Evolutionary conservation across 176 grass and related monocot species (phyloP), one percentile per base, ranked within the genome.

Genomic region (Triticum monococcum): DNA sequence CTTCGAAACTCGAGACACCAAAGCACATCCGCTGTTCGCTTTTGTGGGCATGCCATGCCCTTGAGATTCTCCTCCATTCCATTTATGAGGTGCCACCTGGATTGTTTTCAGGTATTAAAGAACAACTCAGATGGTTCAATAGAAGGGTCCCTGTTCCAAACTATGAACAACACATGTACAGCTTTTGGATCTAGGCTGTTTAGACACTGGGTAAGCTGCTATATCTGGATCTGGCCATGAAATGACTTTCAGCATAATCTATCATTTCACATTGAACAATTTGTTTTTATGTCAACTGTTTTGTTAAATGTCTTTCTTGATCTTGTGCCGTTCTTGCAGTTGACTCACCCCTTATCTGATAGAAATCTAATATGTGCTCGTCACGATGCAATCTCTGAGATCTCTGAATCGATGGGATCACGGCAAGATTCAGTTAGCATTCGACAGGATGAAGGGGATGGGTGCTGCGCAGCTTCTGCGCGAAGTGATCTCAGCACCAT

Each of bases 121-220:
- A 98, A 95, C 63, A 95, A 91, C 78, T 91, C 80, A 86, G 68
- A 94, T 93, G 96, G 96, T 89, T 92, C 96, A 77, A 72, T 52
- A 60, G 86, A 93, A 94, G 96, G 93, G 11, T 95, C 93, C 74
- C 79, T 98, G 64, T 91, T 92, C 79, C 96, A 90, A 92, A 83
- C 83, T 69, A 95, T 98, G 93, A 95, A 98, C 81, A 92, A 94
- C 82, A 95, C 96, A 76, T 91, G 87, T 75, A 98, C 96, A 66
- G 65, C 89, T 84, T 98, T 92, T 90, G 96, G 96, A 56, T 98
- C 93, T 38, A 94, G 96, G 62, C 89, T 94, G 63, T 88, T 98
- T 87, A 95, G 89, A 85, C 92, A 92, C 75, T 98, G 96, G 96
- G 96, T 95, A 95, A 87, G 89, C 61, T 52, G 78, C 3, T 67